Base-by-base conservation (phyloP, 495 filamentous ascomycete species). In the Penicillium parvum region DNA sequence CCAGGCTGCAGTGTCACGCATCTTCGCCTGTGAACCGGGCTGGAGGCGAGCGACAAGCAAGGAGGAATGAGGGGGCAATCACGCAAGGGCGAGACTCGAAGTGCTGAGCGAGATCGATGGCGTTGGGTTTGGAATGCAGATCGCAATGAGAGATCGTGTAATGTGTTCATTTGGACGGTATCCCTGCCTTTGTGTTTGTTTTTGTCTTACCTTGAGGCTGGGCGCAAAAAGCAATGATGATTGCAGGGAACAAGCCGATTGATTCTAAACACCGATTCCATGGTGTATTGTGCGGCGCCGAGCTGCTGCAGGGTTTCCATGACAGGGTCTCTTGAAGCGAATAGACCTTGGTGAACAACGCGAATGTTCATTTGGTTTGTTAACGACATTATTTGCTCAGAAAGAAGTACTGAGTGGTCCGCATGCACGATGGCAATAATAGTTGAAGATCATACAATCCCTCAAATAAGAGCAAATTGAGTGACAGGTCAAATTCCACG, bases 41-140 rank as follows among this genome's bases (percentile, higher is more conserved):
- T 42, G 37, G 33, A 47, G 39, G 29, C 33, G 14, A 26, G 40
- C 47, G 32, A 52, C 22, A 52, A 55, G 57, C 47, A 60, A 60
- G 57, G 57, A 51, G 51, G 22, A 45, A 43, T 47, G 38, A 25
- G 29, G 33, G n/a, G n/a, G n/a, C n/a, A n/a, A 10, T 11, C 11
- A 57, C 27, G 57, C 57, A 60, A 60, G 57, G 57, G 57, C 51
- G 39, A 14, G 4, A 15, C 26, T 37, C 23, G 34, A 59, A 45
- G 35, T 33, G 20, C 33, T 28, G 28, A 44, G 12, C 35, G 29
- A 49, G 40, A 47, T 55, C 42, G 32, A 48, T 57, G 47, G 44
- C 48, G 57, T 55, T 52, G 30, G 27, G 20, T 49, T 45, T 39
- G 54, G 57, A 60, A 60, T 60, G 57, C 37, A 52, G 48, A 58